Base-by-base conservation (phyloP, 1,284 basidiomycete species). In the Tilletia indica region DNA sequence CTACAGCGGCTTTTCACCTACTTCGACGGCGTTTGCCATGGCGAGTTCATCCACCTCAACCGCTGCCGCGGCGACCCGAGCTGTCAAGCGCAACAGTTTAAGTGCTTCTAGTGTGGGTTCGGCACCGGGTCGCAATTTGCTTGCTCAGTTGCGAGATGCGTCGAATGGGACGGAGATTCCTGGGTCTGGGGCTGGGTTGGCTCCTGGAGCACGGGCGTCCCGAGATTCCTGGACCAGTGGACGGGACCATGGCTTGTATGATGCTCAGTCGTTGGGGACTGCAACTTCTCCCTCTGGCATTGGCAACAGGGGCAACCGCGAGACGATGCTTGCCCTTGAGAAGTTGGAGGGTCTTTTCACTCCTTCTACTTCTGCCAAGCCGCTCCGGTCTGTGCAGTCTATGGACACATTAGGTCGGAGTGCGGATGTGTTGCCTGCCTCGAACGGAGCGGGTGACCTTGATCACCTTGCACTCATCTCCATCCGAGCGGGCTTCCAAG, bases 401-500 rank as follows among this genome's bases (percentile, higher is more conserved):
- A 14, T 36, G 34, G 61, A 64, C 4, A 36, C 36, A 16, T 34
- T 64, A 9, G 51, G 51, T 45, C 42, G 42, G 14, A 45, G 42
- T 14, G n/a, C 56, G 6, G 25, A 5, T 21, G 34, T 12, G 12
- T 25, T 31, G n/a, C 4, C 56, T 21, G 25, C n/a, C 14, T 21
- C 21, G 56, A 58, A 58, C 56, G 42, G 42, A 45, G 14, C 9
- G 9, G 42, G 14, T 14, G 61, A 64, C 31, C 72, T 68, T 2
- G 80, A 82, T 51, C 73, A 74, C 16, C 61, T 79, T 47, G 71
- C 77, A 14, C 73, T 83, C 5, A 67, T 76, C 21, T 73, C 70
- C 49, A 75, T 83, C 64, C 79, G 78, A 58, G 48, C 70, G 56
- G 71, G 72, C 21, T 83, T 83, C 70, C 80, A 83, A 68, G 63